These are phyloP conservation scores for Spizellomyces sp. DNA, from an alignment of 192 early-diverging fungal species.

Conservation along the genomic window DNA sequence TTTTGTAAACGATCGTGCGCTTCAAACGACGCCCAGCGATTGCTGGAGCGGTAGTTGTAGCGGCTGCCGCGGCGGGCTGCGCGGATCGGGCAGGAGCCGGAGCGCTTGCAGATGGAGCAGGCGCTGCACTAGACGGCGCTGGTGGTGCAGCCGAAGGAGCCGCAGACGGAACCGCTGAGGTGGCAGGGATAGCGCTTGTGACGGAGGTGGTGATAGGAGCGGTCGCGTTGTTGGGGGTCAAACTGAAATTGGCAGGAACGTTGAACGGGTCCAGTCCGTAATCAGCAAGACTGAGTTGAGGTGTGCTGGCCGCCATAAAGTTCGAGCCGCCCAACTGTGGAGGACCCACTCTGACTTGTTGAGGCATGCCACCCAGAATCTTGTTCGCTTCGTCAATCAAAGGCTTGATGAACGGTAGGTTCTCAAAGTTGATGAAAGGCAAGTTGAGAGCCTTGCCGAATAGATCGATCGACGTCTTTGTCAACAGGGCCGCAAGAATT, in stretches of 20 bases:
- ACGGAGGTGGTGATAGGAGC: neutral
- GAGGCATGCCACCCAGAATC: neutral
- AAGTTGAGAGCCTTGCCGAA: conserved; percentile 21
- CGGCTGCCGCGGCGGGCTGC: neutral
- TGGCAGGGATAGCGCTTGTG: neutral
- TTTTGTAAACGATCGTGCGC: neutral
- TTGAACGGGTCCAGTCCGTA: conserved; percentile 6
- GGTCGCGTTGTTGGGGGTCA: conserved; percentile 2
- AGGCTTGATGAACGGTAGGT: conserved; percentile 28
- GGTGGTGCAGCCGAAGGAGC: neutral
- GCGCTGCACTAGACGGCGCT: neutral
- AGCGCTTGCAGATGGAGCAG: neutral
- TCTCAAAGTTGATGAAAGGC: conserved; percentile 24
- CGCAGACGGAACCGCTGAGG: neutral
- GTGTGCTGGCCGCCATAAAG: neutral
- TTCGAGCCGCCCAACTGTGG: neutral
- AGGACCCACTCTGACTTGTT: neutral
- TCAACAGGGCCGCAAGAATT: conserved; percentile 23
- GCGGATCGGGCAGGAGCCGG: neutral
- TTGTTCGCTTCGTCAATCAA: neutral
- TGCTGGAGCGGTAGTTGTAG: neutral
- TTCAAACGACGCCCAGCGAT: neutral
- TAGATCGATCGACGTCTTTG: conserved; percentile 5
- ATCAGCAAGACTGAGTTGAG: neutral
- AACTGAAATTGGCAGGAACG: conserved; percentile 19